Percentiles rank a stretch among this genome's conserved stretches.
These are phyloP conservation scores for Candida morakotiae DNA, from an alignment of 805 yeast genomes.

Conservation along the genomic window DNA sequence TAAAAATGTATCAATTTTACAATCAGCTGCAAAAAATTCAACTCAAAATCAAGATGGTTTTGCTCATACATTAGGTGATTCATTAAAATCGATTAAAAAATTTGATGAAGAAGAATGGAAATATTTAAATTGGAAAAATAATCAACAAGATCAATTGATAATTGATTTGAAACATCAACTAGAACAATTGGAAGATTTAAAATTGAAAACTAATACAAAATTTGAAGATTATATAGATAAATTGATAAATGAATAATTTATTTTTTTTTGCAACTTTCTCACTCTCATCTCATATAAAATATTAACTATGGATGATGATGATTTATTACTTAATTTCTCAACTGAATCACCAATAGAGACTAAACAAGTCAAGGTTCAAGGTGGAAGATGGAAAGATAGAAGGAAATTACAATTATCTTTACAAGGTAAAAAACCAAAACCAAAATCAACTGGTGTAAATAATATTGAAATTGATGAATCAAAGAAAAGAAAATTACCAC, in stretches of 20 bases:
- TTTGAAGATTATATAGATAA: constrained; percentile 23
- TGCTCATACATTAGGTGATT: constrained; percentile 31
- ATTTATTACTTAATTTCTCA: constrained; percentile 69
- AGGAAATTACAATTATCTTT: constrained; percentile 53
- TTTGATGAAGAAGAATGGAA: constrained; percentile 42
- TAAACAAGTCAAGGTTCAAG: constrained; percentile 44
- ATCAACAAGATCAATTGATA: constrained; percentile 14
- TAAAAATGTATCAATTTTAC: constrained; percentile 36
- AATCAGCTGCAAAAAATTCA: constrained; percentile 34
- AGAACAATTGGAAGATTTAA: constrained; percentile 13
- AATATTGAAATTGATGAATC: constrained; percentile 16
- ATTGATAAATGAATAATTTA: constrained; percentile 11
- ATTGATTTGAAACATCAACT: constrained; percentile 13
- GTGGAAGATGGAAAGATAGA: constrained; percentile 83
- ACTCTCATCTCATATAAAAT: constrained; percentile 1
- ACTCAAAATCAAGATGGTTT: constrained; percentile 23
- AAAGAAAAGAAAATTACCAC: neutral
- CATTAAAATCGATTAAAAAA: constrained; percentile 33
- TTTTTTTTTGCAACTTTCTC: constrained; percentile 3
- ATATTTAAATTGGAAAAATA: constrained; percentile 24
- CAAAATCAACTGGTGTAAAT: constrained; percentile 30
- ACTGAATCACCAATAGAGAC: constrained; percentile 20
- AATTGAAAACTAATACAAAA: constrained; percentile 18
- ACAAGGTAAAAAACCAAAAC: constrained; percentile 38
- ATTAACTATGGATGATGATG: constrained; percentile 47